Evolutionary conservation across 2,329 filamentous ascomycete genomes (phyloP).

Genomic region (Botryotinia convoluta): DNA sequence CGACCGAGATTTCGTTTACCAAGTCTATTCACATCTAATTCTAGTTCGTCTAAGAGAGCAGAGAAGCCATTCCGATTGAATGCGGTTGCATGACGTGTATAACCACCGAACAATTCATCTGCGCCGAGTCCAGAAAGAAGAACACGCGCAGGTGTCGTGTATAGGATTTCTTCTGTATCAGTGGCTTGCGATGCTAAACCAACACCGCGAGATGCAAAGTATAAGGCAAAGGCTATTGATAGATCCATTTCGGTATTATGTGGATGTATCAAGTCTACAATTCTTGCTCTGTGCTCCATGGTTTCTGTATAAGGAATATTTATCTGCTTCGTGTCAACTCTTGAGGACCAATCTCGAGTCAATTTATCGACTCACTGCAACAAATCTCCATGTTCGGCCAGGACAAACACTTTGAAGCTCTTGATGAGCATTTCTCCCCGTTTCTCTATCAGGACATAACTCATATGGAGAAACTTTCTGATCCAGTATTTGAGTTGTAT

Average conservation of each 20-base stretch:
- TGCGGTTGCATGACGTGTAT: constrained; percentile 77
- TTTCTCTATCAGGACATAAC: constrained; percentile 84
- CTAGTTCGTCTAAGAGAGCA: constrained; percentile 76
- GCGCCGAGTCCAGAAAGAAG: constrained; percentile 90
- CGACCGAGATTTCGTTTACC: constrained; percentile 93
- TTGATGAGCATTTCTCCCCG: constrained; percentile 74
- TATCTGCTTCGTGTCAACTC: constrained; percentile 48
- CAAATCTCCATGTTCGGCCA: constrained; percentile 73
- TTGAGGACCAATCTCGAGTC: constrained; percentile 14
- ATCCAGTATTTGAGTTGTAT: neutral
- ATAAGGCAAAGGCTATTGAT: constrained; percentile 89
- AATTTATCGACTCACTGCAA: constrained; percentile 53
- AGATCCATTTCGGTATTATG: constrained; percentile 99
- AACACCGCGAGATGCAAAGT: constrained; percentile 83
- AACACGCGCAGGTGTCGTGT: constrained; percentile 72
- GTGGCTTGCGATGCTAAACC: constrained; percentile 37
- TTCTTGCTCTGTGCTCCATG: constrained; percentile 61
- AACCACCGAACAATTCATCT: constrained; percentile 94
- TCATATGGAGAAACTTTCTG: constrained; percentile 57
- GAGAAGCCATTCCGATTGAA: constrained; percentile 66
- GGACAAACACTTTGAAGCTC: constrained; percentile 72
- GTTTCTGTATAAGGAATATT: constrained; percentile 81
- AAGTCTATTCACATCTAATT: constrained; percentile 79
- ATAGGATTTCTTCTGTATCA: constrained; percentile 39
- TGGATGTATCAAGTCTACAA: constrained; percentile 79